Evolutionary conservation across 176 grass and related monocot species (phyloP).

Genomic region (Otatea glauca): DNA sequence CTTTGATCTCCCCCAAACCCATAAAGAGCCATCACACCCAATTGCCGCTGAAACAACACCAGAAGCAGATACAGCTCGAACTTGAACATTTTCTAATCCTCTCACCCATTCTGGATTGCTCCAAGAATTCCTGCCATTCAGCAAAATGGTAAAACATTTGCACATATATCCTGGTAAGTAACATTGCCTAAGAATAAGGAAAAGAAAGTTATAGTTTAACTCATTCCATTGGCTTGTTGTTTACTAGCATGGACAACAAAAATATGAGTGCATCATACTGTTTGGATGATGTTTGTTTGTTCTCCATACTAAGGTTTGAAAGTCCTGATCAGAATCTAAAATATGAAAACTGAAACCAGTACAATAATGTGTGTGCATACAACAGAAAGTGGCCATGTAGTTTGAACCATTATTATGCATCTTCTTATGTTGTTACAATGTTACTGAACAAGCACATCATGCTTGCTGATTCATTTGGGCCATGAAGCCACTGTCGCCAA

Average conservation of each 20-base stretch:
- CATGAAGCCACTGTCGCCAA: neutral
- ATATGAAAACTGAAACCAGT: neutral
- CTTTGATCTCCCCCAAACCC: constrained; percentile 92
- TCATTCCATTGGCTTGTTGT: neutral
- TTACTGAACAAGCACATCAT: neutral
- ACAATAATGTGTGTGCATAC: neutral
- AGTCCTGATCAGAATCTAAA: neutral
- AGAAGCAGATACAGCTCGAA: constrained; percentile 72
- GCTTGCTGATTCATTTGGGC: neutral
- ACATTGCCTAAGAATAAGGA: neutral
- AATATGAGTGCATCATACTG: neutral
- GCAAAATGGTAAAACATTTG: constrained; percentile 23
- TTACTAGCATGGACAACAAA: neutral
- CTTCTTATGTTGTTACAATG: neutral
- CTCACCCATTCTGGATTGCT: constrained; percentile 68
- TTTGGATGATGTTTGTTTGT: neutral
- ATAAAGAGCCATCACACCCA: constrained; percentile 75
- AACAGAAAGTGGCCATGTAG: neutral
- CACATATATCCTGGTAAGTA: neutral
- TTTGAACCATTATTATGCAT: neutral
- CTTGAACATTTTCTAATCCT: constrained; percentile 78
- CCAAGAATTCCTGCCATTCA: constrained; percentile 66
- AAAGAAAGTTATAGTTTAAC: neutral
- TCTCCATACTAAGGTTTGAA: neutral
- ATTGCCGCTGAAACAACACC: constrained; percentile 84